Evolutionary conservation across 2,329 filamentous ascomycete species (phyloP).

Genomic region (Dactylonectria estremocensis): DNA sequence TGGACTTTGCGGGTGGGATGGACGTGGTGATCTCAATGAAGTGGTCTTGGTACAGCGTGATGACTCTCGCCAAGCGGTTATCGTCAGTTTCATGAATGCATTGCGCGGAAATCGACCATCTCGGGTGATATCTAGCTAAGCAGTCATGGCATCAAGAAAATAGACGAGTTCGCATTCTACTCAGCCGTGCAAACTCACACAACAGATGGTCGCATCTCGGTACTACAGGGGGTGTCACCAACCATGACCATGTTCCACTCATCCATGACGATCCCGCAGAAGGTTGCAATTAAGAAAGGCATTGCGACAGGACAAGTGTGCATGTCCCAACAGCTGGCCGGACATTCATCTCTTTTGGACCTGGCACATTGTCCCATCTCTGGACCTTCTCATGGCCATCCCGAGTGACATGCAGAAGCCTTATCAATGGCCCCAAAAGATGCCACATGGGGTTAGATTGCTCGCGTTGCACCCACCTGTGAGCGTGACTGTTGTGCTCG

Average conservation of each 20-base stretch:
- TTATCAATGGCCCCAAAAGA: constrained; percentile 26
- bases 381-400: not conserved
- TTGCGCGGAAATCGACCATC: not conserved
- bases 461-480: not conserved
- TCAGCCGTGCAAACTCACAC: not conserved
- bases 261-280: not conserved
- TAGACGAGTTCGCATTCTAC: not conserved
- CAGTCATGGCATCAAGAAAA: not conserved
- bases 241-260: too few species aligned
- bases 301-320: not conserved
- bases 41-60: too few species aligned
- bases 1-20: too few species aligned
- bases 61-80: too few species aligned
- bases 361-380: not conserved
- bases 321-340: not conserved
- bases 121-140: not conserved
- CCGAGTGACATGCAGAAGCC: not conserved
- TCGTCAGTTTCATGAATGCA: too few species aligned
- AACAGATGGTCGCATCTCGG: not conserved
- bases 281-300: not conserved
- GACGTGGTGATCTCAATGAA: too few species aligned
- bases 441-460: constrained; percentile 14
- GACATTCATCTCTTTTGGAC: not conserved
- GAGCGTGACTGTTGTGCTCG: not conserved
- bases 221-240: not conserved